Percentiles rank a stretch among this genome's conserved stretches.
Evolutionary conservation across 1,284 basidiomycete genomes (phyloP).

Genomic region (Cryptococcus deneoformans): DNA sequence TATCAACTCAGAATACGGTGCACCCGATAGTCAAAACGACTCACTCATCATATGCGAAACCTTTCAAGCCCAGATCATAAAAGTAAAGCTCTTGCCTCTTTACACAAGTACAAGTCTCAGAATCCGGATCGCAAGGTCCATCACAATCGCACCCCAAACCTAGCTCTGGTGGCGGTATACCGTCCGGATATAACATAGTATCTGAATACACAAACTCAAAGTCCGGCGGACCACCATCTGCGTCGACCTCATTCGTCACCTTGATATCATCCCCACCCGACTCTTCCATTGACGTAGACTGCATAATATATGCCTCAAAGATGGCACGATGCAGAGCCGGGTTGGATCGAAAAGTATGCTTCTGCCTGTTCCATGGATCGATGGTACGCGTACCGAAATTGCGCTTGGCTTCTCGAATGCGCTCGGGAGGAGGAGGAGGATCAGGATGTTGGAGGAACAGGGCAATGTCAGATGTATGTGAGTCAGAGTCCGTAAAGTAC

Average conservation of each 20-base stretch:
- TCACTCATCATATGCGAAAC: slow-evolving; percentile 61
- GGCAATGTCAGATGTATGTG: neutral
- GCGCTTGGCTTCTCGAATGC: slow-evolving; percentile 20
- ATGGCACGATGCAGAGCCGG: slow-evolving; percentile 47
- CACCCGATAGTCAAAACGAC: neutral
- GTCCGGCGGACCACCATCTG: slow-evolving; percentile 57
- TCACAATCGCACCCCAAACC: slow-evolving; percentile 68
- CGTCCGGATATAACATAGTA: slow-evolving; percentile 63
- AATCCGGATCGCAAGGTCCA: slow-evolving; percentile 67
- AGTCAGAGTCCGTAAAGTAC: too few relatives aligned
- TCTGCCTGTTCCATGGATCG: slow-evolving; percentile 23
- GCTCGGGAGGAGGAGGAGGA: slow-evolving; percentile 18
- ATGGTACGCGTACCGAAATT: slow-evolving; percentile 14
- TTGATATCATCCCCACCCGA: slow-evolving; percentile 62
- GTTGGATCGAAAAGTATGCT: slow-evolving; percentile 17
- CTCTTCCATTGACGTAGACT: slow-evolving; percentile 61
- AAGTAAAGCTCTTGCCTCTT: slow-evolving; percentile 57
- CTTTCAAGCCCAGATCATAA: slow-evolving; percentile 43
- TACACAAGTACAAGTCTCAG: slow-evolving; percentile 65
- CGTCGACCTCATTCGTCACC: slow-evolving; percentile 64
- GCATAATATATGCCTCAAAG: slow-evolving; percentile 59
- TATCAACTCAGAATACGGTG: neutral
- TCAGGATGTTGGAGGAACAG: slow-evolving; percentile 2
- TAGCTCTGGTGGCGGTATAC: slow-evolving; percentile 64
- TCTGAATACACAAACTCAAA: slow-evolving; percentile 46